These are phyloP conservation scores for Phytopythium boreale DNA, from an alignment of 352 stramenopile species.

Conservation along the genomic window DNA sequence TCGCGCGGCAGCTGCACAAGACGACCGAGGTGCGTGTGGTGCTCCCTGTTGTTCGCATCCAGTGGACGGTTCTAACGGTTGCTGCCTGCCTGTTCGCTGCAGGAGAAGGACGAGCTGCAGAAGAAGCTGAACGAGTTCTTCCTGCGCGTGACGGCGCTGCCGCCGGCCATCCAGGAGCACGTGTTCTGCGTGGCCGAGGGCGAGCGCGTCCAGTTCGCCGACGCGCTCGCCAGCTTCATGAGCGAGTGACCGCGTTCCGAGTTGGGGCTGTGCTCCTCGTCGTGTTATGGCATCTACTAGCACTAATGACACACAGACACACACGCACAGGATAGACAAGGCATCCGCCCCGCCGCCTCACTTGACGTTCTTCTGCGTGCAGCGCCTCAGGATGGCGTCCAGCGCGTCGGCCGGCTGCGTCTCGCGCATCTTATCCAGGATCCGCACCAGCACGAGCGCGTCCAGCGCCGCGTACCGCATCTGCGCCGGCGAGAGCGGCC, in stretches of 20 bases:
- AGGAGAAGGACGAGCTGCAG: slow-evolving; percentile 78
- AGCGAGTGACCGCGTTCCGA: slow-evolving; percentile 14
- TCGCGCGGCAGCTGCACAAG: slow-evolving; percentile 51
- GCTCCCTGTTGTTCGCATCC: too few species aligned
- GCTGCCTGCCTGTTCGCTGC: too few species aligned
- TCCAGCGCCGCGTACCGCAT: slow-evolving; percentile 73
- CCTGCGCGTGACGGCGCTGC: slow-evolving; percentile 66
- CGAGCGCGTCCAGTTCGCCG: slow-evolving; percentile 57
- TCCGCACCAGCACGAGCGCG: slow-evolving; percentile 58
- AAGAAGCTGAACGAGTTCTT: slow-evolving; percentile 80
- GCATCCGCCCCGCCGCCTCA: slow-evolving; percentile 9
- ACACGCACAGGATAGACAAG: too few species aligned
- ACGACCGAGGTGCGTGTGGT: slow-evolving; percentile 34
- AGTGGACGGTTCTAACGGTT: too few species aligned
- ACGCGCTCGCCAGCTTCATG: slow-evolving; percentile 77
- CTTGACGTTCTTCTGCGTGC: slow-evolving; percentile 39
- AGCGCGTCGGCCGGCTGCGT: slow-evolving; percentile 26
- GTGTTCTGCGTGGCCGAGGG: slow-evolving; percentile 45
- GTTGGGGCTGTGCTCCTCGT: background rate
- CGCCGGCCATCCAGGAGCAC: slow-evolving; percentile 65
- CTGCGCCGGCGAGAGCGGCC: slow-evolving; percentile 60
- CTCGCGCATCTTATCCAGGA: slow-evolving; percentile 56
- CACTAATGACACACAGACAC: background rate
- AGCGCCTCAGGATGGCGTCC: slow-evolving; percentile 23
- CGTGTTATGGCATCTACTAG: background rate